Percentiles rank a stretch among this genome's conserved stretches.
These are phyloP conservation scores for Nakaseomyces delphensis DNA, from an alignment of 1,139 yeast genomes.

Conservation along the genomic window DNA sequence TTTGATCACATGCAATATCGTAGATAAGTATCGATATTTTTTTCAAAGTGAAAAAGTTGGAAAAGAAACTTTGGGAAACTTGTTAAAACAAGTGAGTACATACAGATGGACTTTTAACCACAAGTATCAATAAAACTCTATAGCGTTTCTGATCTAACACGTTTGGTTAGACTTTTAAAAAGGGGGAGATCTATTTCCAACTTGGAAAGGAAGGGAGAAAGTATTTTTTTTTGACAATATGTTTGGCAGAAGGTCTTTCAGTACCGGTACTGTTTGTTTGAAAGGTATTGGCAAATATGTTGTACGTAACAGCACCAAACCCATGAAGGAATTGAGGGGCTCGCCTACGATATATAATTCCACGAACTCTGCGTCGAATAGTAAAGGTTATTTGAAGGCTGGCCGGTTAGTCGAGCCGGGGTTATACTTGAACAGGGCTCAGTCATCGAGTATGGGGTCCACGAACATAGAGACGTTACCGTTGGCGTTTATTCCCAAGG, in stretches of 20 bases:
- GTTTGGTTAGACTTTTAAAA: too few species aligned
- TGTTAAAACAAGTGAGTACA: too few species aligned
- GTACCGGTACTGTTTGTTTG: not conserved
- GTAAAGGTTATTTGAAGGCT: slow-evolving; percentile 29
- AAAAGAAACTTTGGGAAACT: too few species aligned
- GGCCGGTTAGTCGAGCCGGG: slow-evolving; percentile 22
- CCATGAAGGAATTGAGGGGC: slow-evolving; percentile 20
- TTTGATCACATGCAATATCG: too few species aligned
- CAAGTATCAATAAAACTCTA: too few species aligned
- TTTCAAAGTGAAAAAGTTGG: not conserved
- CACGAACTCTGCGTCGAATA: slow-evolving; percentile 27
- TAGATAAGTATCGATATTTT: too few species aligned
- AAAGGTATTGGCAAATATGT: slow-evolving; percentile 16
- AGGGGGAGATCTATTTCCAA: too few species aligned
- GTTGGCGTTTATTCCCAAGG: slow-evolving; percentile 24
- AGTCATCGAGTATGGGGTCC: slow-evolving; percentile 29
- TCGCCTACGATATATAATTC: slow-evolving; percentile 29
- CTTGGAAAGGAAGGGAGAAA: not conserved
- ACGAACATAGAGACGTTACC: slow-evolving; percentile 32
- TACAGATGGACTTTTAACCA: too few species aligned
- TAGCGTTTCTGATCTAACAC: too few species aligned
- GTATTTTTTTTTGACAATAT: too few species aligned
- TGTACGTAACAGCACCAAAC: slow-evolving; percentile 4
- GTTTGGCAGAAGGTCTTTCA: not conserved
- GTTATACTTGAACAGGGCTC: slow-evolving; percentile 27